These are phyloP conservation scores for Xylaria telfairii DNA, from an alignment of 495 filamentous ascomycete genomes.

Conservation along the genomic window DNA sequence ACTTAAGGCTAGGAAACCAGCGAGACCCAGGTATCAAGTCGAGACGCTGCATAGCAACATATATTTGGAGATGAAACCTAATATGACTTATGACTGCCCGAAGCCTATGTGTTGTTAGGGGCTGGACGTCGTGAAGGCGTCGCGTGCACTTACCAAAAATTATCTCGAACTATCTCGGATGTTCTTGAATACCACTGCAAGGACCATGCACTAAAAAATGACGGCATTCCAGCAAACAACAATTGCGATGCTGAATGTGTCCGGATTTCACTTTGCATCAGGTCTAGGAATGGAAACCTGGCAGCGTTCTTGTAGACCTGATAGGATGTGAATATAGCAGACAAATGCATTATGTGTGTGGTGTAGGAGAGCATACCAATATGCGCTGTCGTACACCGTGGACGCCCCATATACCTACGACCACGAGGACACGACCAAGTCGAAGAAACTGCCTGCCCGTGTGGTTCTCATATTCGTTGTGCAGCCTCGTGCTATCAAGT, in stretches of 20 bases:
- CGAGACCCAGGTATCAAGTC: slow-evolving; percentile 48
- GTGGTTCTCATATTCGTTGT: slow-evolving; percentile 46
- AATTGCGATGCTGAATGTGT: slow-evolving; percentile 24
- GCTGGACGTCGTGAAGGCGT: slow-evolving; percentile 2
- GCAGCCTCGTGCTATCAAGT: slow-evolving; percentile 34
- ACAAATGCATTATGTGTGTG: neutral
- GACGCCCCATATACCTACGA: slow-evolving; percentile 59
- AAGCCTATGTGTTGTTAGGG: slow-evolving; percentile 33
- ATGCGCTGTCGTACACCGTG: slow-evolving; percentile 58
- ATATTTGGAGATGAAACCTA: slow-evolving; percentile 53
- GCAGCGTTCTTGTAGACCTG: slow-evolving; percentile 27
- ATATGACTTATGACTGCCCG: slow-evolving; percentile 42
- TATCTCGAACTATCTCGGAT: neutral
- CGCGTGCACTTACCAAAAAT: slow-evolving; percentile 15
- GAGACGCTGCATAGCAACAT: slow-evolving; percentile 55
- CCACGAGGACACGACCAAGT: slow-evolving; percentile 44
- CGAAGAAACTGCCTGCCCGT: slow-evolving; percentile 48
- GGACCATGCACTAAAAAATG: slow-evolving; percentile 34
- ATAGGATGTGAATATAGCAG: slow-evolving; percentile 7
- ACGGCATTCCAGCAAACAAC: slow-evolving; percentile 41
- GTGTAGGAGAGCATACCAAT: slow-evolving; percentile 42
- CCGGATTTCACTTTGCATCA: slow-evolving; percentile 16
- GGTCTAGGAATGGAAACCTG: slow-evolving; percentile 19
- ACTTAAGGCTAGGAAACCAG: slow-evolving; percentile 49
- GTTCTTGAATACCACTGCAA: slow-evolving; percentile 27